Conservation (phyloP, 768 basidiomycete species). For the Podaxis carcinomalis region DNA sequence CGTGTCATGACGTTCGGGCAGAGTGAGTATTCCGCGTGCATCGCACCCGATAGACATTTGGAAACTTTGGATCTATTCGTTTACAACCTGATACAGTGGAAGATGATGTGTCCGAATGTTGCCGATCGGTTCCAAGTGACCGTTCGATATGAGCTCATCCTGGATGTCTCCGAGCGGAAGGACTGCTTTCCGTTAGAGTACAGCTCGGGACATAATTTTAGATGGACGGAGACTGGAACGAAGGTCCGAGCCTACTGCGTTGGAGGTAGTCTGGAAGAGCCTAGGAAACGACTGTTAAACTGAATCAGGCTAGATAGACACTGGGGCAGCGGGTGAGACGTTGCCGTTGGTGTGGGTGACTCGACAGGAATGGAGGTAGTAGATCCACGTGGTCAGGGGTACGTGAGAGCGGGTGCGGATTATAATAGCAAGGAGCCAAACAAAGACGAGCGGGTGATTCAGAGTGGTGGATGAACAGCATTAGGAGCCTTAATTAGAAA, state of each 20-base stretch:
- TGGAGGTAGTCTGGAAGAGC: background rate
- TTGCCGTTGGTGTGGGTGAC: slow-evolving; percentile 2
- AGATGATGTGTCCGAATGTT: background rate
- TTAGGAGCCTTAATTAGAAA: slow-evolving; percentile 2
- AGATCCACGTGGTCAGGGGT: background rate
- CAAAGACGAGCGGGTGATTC: slow-evolving; percentile 1
- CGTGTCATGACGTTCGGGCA: background rate
- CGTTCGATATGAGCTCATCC: background rate
- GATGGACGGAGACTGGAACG: background rate
- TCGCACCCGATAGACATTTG: background rate
- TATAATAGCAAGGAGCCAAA: background rate
- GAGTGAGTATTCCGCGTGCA: background rate
- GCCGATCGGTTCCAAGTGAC: background rate
- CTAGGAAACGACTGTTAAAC: background rate
- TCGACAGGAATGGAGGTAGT: slow-evolving; percentile 7
- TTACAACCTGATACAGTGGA: background rate
- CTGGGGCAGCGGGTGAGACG: background rate
- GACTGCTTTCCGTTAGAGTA: background rate
- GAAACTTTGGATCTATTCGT: background rate
- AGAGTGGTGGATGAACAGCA: slow-evolving; percentile 8
- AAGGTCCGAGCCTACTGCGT: background rate
- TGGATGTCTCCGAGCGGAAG: background rate
- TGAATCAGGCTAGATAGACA: background rate
- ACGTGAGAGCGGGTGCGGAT: background rate
- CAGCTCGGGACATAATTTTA: background rate